Percentiles rank a stretch among this genome's conserved stretches.
phyloP scores from a whole-genome alignment of 768 basidiomycete species.

The Boletus insuetus region DNA sequence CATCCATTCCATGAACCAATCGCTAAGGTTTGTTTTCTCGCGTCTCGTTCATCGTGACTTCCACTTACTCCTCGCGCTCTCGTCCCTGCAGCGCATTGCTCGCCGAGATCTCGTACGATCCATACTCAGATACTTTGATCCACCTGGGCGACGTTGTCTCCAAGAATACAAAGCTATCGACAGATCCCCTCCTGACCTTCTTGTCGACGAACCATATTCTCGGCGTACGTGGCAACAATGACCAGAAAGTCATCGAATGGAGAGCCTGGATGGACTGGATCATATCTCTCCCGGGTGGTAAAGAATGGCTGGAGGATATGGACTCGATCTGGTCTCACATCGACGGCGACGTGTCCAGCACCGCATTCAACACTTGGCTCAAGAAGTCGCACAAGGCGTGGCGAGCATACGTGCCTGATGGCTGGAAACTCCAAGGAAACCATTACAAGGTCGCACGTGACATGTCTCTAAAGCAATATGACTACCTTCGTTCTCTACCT shows the following conservation, averaged over 20 bases:
- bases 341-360: constrained; percentile 25
- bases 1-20: constrained; percentile 76
- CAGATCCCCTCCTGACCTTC: constrained; percentile 60
- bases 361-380: constrained; percentile 38
- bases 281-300: constrained; percentile 36
- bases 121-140: constrained; percentile 63
- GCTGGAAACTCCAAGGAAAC: constrained; percentile 71
- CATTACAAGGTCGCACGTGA: constrained; percentile 75
- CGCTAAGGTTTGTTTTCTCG: constrained; percentile 54
- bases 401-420: constrained; percentile 55
- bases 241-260: constrained; percentile 91
- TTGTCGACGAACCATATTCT: constrained; percentile 61
- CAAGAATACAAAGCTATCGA: constrained; percentile 56
- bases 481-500: constrained; percentile 76
- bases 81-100: constrained; percentile 54
- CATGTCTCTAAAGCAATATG: constrained; percentile 59
- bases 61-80: background rate
- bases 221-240: constrained; percentile 93
- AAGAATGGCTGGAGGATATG: constrained; percentile 54
- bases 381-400: constrained; percentile 38
- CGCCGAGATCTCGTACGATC: constrained; percentile 55
- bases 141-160: constrained; percentile 83
- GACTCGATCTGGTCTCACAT: constrained; percentile 42
- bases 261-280: constrained; percentile 85
- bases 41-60: background rate